A percentile compares a stretch with the other conserved stretches of the same genome.
Evolutionary conservation across 495 filamentous ascomycete genomes (phyloP).

Genomic region (Talaromyces nanjingensis): DNA sequence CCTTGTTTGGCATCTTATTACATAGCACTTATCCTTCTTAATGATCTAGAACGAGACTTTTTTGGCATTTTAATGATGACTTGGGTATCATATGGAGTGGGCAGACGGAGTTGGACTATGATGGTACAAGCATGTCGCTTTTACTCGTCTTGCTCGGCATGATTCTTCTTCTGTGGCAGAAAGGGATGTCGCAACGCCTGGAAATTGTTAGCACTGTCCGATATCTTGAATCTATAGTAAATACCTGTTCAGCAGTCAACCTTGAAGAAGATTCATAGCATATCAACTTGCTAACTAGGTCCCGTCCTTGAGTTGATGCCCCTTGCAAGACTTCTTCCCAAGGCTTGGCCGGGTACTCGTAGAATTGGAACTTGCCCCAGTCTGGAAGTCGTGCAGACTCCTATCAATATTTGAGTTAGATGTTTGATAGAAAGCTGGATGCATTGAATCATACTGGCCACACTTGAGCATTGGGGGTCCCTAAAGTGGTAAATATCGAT

Average conservation of each 20-base stretch:
- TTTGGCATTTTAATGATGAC: not conserved
- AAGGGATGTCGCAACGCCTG: slow-evolving; percentile 19
- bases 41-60: too few species aligned
- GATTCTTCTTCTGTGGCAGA: not conserved
- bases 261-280: slow-evolving; percentile 49
- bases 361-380: slow-evolving; percentile 62
- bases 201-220: not conserved
- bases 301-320: slow-evolving; percentile 40
- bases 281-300: slow-evolving; percentile 48
- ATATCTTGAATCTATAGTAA: slow-evolving; percentile 1
- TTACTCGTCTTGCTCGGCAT: not conserved
- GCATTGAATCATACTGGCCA: slow-evolving; percentile 59
- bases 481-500: slow-evolving; percentile 83
- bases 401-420: slow-evolving; percentile 22
- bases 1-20: too few species aligned
- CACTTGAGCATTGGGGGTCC: slow-evolving; percentile 65
- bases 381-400: slow-evolving; percentile 51
- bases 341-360: slow-evolving; percentile 39
- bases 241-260: slow-evolving; percentile 44
- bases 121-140: not conserved
- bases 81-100: not conserved
- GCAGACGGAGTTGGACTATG: not conserved
- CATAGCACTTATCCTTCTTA: too few species aligned
- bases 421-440: not conserved
- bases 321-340: slow-evolving; percentile 50